These are phyloP conservation scores for Lactifluus hygrophoroides DNA, from an alignment of 768 basidiomycete species.

Conservation along the genomic window DNA sequence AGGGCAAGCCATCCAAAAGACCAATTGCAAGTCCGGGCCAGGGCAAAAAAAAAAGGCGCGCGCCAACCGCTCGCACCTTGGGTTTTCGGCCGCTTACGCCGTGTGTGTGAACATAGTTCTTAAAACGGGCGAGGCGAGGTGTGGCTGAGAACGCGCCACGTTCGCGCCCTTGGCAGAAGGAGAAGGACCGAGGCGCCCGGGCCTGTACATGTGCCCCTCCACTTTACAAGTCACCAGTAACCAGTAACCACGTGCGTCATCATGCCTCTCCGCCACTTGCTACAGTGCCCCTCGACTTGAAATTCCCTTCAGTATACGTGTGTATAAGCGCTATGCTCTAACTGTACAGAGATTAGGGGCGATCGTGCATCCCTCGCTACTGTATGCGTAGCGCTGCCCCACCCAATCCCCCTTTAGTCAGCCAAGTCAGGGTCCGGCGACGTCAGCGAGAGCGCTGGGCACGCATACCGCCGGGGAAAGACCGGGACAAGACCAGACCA, in stretches of 20 bases:
- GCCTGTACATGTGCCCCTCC: background rate
- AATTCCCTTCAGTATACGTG: background rate
- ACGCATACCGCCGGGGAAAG: background rate
- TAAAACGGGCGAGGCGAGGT: too few species aligned
- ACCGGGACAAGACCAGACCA: background rate
- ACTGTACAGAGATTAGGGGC: slow-evolving; percentile 3
- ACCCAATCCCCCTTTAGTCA: background rate
- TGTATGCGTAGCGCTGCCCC: background rate
- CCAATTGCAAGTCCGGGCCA: too few species aligned
- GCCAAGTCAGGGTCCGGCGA: background rate
- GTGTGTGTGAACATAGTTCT: background rate
- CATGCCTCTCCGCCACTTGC: background rate
- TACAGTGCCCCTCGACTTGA: background rate
- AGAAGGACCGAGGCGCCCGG: background rate
- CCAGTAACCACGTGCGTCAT: slow-evolving; percentile 6
- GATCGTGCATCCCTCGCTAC: background rate
- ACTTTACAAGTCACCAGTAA: too few species aligned
- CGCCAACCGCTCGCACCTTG: too few species aligned
- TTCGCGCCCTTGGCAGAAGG: too few species aligned
- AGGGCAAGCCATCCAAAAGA: too few species aligned
- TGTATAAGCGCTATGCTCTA: slow-evolving; percentile 2
- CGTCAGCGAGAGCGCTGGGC: background rate
- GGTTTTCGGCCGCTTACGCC: too few species aligned
- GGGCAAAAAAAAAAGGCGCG: too few species aligned
- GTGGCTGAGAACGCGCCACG: too few species aligned